Conservation (phyloP, 345 rosid genomes). For the Acer yangbiense region DNA sequence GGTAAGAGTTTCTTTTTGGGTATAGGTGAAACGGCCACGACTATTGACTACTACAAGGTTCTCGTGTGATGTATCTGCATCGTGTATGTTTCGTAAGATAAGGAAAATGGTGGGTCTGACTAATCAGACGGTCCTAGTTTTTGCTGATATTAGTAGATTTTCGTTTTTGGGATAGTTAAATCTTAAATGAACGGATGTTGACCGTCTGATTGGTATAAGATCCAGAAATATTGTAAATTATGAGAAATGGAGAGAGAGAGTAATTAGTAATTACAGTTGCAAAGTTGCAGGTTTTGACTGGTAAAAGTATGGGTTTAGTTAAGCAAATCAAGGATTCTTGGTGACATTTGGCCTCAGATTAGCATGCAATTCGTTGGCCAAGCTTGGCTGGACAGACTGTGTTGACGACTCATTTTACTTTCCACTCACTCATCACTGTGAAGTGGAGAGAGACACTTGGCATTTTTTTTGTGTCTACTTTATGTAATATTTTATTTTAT, state of each 20-base stretch:
- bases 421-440: neutral
- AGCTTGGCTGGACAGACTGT: slow-evolving; percentile 10
- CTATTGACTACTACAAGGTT: neutral
- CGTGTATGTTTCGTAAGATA: neutral
- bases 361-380: neutral
- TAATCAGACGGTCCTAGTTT: slow-evolving; percentile 18
- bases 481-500: neutral
- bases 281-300: slow-evolving; percentile 11
- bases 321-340: slow-evolving; percentile 1
- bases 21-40: neutral
- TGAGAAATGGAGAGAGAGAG: neutral
- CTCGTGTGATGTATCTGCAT: neutral
- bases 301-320: slow-evolving; percentile 4
- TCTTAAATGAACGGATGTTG: neutral
- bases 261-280: neutral
- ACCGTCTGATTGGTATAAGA: slow-evolving; percentile 3
- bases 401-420: neutral
- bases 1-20: neutral
- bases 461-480: neutral
- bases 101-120: neutral
- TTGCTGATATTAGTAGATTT: no score
- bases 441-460: neutral
- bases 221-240: neutral
- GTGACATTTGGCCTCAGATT: slow-evolving; percentile 15
- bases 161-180: neutral